Conservation (phyloP, 2,329 filamentous ascomycete genomes). For the Alternaria panax region DNA sequence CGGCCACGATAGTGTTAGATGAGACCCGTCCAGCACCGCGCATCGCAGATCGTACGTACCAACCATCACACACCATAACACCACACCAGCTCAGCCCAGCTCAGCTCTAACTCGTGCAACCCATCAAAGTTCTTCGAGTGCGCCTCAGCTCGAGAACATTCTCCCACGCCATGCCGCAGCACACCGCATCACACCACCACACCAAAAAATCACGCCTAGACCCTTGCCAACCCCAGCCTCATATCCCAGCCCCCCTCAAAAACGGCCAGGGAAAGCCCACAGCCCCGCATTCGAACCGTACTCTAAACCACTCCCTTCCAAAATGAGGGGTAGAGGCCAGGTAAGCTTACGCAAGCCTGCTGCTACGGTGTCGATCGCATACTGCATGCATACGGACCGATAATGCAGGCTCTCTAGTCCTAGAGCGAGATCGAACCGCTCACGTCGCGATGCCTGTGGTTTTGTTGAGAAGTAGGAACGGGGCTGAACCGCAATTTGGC, state of each 20-base stretch:
- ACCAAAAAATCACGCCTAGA: background rate
- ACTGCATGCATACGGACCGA: background rate
- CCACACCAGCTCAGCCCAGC: background rate
- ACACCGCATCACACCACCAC: slow-evolving; percentile 2
- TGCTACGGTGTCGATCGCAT: background rate
- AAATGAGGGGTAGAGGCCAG: background rate
- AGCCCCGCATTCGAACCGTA: background rate
- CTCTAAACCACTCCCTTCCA: background rate
- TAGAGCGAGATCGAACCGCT: background rate
- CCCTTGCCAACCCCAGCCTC: background rate
- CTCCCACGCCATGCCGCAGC: background rate
- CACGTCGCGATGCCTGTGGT: background rate
- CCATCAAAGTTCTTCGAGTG: background rate
- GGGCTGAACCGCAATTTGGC: background rate
- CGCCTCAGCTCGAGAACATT: background rate
- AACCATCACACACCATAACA: background rate
- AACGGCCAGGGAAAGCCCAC: background rate
- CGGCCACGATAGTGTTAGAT: background rate
- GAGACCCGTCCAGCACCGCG: background rate
- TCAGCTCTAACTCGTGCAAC: background rate
- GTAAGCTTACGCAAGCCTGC: background rate
- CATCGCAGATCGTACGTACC: background rate
- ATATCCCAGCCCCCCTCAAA: background rate
- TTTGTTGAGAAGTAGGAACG: slow-evolving; percentile 1
- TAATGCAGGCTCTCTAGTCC: background rate